Percentiles rank a stretch among this genome's conserved stretches.
phyloP scores from a whole-genome alignment of 2,329 filamentous ascomycete genomes.

The Fusarium newnesense region DNA sequence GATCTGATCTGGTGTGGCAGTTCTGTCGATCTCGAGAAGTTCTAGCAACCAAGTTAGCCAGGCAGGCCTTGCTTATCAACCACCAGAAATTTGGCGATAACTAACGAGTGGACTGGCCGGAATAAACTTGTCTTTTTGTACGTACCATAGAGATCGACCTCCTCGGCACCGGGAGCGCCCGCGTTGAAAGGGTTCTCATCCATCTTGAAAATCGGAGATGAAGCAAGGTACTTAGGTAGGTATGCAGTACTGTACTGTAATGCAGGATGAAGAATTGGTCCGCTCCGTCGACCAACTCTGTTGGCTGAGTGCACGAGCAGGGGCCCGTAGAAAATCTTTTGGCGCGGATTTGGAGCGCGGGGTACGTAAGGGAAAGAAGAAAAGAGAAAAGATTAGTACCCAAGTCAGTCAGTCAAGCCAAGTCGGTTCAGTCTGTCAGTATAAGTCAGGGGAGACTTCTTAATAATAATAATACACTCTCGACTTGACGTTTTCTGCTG shows the following conservation, averaged over 20 bases:
- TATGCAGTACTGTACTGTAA: slow-evolving; percentile 31
- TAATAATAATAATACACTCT: not conserved
- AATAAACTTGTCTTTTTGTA: not conserved
- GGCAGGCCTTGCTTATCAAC: slow-evolving; percentile 3
- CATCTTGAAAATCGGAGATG: slow-evolving; percentile 35
- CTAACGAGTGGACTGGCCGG: not conserved
- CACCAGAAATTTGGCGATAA: not conserved
- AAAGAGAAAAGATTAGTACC: not conserved
- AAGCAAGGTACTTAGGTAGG: not conserved
- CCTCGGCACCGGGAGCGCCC: slow-evolving; percentile 47
- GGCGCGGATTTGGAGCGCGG: slow-evolving; percentile 38
- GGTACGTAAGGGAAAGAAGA: slow-evolving; percentile 16
- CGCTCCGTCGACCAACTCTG: slow-evolving; percentile 33
- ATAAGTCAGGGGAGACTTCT: not conserved
- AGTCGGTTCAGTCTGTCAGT: not conserved
- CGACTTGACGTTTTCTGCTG: not conserved
- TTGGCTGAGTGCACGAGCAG: slow-evolving; percentile 21
- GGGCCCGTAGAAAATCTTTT: slow-evolving; percentile 42
- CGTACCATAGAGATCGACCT: slow-evolving; percentile 72
- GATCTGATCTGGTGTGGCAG: slow-evolving; percentile 81
- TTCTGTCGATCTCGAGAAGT: slow-evolving; percentile 79
- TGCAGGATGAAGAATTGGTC: slow-evolving; percentile 45
- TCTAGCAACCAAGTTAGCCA: slow-evolving; percentile 60
- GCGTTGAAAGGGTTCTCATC: slow-evolving; percentile 40
- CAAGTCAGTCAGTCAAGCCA: not conserved